Conservation (phyloP, 192 early-diverging fungal species). For the Globomyces pollinis-pini region DNA sequence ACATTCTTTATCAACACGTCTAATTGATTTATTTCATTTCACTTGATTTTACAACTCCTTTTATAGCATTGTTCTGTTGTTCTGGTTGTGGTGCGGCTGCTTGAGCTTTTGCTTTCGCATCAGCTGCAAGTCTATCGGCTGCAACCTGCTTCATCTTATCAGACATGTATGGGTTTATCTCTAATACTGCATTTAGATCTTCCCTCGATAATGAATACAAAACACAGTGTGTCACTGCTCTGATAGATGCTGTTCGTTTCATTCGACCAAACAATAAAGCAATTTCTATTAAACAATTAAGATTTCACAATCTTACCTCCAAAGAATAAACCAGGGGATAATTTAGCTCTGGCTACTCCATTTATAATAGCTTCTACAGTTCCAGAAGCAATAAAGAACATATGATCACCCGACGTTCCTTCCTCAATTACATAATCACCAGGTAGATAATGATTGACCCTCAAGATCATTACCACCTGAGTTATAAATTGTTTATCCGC, state of each 20-base stretch:
- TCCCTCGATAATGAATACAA: constrained; percentile 22
- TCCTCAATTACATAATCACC: constrained; percentile 42
- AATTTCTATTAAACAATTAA: constrained; percentile 34
- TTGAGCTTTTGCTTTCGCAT: not conserved
- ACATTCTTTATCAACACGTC: too few relatives aligned
- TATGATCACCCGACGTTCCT: constrained; percentile 41
- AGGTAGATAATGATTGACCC: constrained; percentile 29
- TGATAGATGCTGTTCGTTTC: constrained; percentile 36
- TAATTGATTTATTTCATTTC: not conserved
- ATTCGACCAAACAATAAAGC: constrained; percentile 39
- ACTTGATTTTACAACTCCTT: not conserved
- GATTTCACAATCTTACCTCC: constrained; percentile 37
- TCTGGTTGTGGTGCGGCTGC: not conserved
- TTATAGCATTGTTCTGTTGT: not conserved
- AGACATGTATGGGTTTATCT: constrained; percentile 8
- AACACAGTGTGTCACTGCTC: constrained; percentile 16
- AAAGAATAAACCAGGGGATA: constrained; percentile 34
- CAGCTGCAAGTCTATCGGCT: constrained; percentile 12
- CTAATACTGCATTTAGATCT: not conserved
- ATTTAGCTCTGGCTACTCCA: constrained; percentile 21
- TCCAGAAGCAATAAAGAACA: constrained; percentile 46
- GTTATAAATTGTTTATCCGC: constrained; percentile 33
- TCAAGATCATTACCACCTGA: constrained; percentile 29
- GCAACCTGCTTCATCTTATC: constrained; percentile 12
- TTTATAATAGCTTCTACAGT: constrained; percentile 36